A percentile compares a stretch with the other conserved stretches of the same genome.
Conservation (phyloP, 23 red algal species). For the Pyropia yezoensis region DNA sequence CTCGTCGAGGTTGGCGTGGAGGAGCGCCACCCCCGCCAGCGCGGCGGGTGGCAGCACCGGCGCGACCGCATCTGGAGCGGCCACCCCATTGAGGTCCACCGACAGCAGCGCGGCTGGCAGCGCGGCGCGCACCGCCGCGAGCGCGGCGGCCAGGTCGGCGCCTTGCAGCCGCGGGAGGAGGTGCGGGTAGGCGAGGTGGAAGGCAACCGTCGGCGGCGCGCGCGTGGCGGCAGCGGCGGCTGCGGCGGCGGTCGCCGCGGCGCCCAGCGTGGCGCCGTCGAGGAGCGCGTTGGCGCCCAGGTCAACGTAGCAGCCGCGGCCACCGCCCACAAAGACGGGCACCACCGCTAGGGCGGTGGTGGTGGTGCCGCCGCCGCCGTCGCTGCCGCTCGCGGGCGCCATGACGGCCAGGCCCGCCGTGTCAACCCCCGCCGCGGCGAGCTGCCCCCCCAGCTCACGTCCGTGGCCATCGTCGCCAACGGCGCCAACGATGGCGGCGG, state of each 20-base stretch:
- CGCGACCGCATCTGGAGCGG: conserved; percentile 13
- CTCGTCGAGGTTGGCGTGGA: conserved; percentile 92
- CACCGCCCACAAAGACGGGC: conserved; percentile 59
- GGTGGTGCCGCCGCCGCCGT: no score
- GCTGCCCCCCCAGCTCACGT: conserved; percentile 18
- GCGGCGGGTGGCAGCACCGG: conserved; percentile 32
- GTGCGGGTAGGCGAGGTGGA: conserved; percentile 93
- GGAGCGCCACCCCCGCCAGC: conserved; percentile 11
- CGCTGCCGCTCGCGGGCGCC: background rate
- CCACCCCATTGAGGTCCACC: conserved; percentile 80
- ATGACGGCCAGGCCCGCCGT: conserved; percentile 14
- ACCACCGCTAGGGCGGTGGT: conserved; percentile 55
- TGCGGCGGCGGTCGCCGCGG: conserved; percentile 2
- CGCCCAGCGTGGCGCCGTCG: conserved; percentile 1
- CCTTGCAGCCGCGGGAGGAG: conserved; percentile 69
- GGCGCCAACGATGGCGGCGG: conserved; percentile 11
- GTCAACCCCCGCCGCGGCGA: conserved; percentile 22
- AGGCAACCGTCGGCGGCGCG: conserved; percentile 25
- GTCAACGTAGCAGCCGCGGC: conserved; percentile 73
- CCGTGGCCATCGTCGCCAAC: conserved; percentile 51
- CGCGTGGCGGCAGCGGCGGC: conserved; percentile 19
- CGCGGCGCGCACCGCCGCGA: conserved; percentile 40
- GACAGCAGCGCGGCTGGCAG: conserved; percentile 31
- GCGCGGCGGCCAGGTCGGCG: conserved; percentile 22
- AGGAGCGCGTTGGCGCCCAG: conserved; percentile 56